Conservation (phyloP, 352 stramenopile genomes). For the Phytophthora lateralis region DNA sequence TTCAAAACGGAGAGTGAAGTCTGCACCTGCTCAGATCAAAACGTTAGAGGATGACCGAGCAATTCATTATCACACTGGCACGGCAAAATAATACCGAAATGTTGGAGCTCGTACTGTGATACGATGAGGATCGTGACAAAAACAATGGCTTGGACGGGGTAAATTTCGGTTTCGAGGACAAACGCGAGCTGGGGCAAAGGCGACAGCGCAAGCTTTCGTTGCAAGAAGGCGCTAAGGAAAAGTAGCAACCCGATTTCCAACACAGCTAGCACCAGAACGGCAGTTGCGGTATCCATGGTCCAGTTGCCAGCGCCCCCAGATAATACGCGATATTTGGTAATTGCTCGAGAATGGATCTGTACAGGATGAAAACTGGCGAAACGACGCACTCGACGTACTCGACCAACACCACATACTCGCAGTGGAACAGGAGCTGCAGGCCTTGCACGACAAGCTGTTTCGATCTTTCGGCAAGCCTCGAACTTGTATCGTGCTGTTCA, state of each 20-base stretch:
- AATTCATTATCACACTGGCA: not conserved
- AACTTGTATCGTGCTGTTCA: too few species aligned
- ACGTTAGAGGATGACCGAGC: too few species aligned
- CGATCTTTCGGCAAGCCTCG: not conserved
- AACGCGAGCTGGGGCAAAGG: slow-evolving; percentile 2
- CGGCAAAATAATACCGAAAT: slow-evolving; percentile 1
- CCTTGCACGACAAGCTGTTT: slow-evolving; percentile 9
- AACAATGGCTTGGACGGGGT: not conserved
- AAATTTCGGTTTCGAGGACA: not conserved
- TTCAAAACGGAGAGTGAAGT: slow-evolving; percentile 8
- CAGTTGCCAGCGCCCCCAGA: not conserved
- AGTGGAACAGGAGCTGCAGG: slow-evolving; percentile 33
- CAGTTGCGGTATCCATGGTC: not conserved
- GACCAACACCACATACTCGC: slow-evolving; percentile 32
- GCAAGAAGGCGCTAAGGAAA: not conserved
- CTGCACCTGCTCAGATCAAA: not conserved
- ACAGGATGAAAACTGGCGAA: slow-evolving; percentile 29
- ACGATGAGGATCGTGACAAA: not conserved
- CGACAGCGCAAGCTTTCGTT: not conserved
- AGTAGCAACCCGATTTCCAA: not conserved
- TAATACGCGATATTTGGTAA: slow-evolving; percentile 39
- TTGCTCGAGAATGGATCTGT: slow-evolving; percentile 32
- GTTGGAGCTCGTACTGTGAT: not conserved
- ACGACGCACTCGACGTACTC: slow-evolving; percentile 49
- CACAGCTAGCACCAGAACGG: not conserved